Evolutionary conservation across 345 rosid genomes (phyloP).

Genomic region (Arabis hirsuta): DNA sequence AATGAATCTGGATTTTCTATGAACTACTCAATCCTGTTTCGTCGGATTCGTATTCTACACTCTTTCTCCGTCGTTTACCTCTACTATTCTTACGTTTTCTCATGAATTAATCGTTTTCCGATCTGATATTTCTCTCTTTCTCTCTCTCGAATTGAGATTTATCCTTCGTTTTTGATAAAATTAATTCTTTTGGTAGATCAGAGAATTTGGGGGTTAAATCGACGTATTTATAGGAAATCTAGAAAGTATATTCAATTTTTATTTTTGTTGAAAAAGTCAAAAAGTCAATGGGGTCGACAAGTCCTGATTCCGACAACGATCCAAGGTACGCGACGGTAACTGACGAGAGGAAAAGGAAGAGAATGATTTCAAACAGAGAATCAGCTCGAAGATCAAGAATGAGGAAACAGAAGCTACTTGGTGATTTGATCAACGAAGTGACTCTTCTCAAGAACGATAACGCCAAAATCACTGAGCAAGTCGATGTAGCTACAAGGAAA

Average conservation of each 20-base stretch:
- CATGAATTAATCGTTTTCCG: slow-evolving; percentile 47
- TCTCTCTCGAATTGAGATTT: not conserved
- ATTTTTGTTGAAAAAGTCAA: slow-evolving; percentile 11
- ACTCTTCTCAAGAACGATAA: slow-evolving; percentile 58
- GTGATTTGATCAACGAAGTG: slow-evolving; percentile 60
- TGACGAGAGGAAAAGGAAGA: slow-evolving; percentile 86
- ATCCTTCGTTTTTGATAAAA: not conserved
- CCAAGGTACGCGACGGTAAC: slow-evolving; percentile 48
- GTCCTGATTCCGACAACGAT: slow-evolving; percentile 75
- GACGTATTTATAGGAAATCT: slow-evolving; percentile 2
- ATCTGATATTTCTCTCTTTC: slow-evolving; percentile 30
- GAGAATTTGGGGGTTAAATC: not conserved
- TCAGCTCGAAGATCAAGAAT: slow-evolving; percentile 82
- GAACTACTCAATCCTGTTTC: slow-evolving; percentile 62
- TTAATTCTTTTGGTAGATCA: slow-evolving; percentile 30
- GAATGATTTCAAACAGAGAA: slow-evolving; percentile 87
- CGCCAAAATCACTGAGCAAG: slow-evolving; percentile 42
- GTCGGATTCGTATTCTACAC: slow-evolving; percentile 76
- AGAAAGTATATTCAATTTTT: slow-evolving; percentile 11
- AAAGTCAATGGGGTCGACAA: slow-evolving; percentile 49
- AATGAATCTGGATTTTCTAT: slow-evolving; percentile 63
- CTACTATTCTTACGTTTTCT: slow-evolving; percentile 90
- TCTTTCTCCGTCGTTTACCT: slow-evolving; percentile 93
- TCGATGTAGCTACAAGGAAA: slow-evolving; percentile 43
- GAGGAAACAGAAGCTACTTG: slow-evolving; percentile 79